phyloP scores from a whole-genome alignment of 2,329 filamentous ascomycete species.

The Dendryphion nanum region DNA sequence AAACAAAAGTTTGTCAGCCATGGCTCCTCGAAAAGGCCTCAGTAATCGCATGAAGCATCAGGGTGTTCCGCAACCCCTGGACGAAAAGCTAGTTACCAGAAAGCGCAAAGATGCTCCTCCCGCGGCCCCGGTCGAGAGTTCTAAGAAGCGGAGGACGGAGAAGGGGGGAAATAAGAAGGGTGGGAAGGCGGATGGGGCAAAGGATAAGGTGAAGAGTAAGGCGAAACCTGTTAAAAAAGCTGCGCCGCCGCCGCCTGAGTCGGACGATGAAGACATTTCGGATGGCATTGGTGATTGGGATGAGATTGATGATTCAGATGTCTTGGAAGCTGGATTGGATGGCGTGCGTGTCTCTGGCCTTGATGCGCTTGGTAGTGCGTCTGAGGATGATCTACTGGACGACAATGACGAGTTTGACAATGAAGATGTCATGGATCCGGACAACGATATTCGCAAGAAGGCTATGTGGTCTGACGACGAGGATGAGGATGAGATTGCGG shows the following conservation, averaged over 20 bases:
- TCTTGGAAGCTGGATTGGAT: constrained; percentile 44
- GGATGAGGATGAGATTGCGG: constrained; percentile 85
- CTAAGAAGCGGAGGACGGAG: constrained; percentile 64
- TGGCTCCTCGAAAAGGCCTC: constrained; percentile 65
- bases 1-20: too few relatives aligned
- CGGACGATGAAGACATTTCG: constrained; percentile 23
- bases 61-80: constrained; percentile 77
- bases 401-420: constrained; percentile 40
- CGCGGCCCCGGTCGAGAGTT: constrained; percentile 44
- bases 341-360: constrained; percentile 36
- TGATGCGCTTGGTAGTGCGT: constrained; percentile 40
- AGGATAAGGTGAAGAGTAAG: constrained; percentile 20
- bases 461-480: constrained; percentile 96
- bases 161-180: constrained; percentile 39
- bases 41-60: constrained; percentile 96
- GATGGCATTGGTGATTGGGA: constrained; percentile 28
- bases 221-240: constrained; percentile 35
- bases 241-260: constrained; percentile 22
- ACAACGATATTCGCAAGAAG: constrained; percentile 46
- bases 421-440: constrained; percentile 61
- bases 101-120: constrained; percentile 80
- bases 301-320: constrained; percentile 27
- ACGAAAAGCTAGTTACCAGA: constrained; percentile 71
- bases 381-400: constrained; percentile 37
- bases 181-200: constrained; percentile 40